A percentile compares a stretch with the other conserved stretches of the same genome.
Conservation (phyloP, 2,329 filamentous ascomycete genomes). For the Cytospora mali region DNA sequence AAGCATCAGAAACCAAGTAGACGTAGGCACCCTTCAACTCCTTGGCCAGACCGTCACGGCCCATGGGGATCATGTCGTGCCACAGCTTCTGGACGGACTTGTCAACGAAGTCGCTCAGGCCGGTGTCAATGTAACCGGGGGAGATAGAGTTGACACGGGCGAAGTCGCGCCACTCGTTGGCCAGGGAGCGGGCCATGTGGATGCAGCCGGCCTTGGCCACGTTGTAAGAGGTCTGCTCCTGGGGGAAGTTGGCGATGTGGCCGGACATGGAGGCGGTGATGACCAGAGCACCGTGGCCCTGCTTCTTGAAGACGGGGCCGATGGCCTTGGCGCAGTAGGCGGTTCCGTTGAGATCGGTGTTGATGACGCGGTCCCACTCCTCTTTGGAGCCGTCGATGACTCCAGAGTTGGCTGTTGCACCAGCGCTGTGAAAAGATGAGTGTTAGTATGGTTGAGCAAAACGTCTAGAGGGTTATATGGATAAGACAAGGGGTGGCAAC, state of each 20-base stretch:
- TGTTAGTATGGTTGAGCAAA: constrained; percentile 3
- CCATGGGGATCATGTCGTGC: constrained; percentile 75
- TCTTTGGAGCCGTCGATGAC: constrained; percentile 81
- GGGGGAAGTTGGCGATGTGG: constrained; percentile 76
- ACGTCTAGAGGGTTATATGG: too few relatives aligned
- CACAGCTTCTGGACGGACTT: constrained; percentile 70
- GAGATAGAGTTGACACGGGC: constrained; percentile 59
- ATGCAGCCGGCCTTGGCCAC: constrained; percentile 69
- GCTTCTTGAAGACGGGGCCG: constrained; percentile 29
- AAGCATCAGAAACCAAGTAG: constrained; percentile 74
- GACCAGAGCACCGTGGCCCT: constrained; percentile 66
- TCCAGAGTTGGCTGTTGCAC: constrained; percentile 67
- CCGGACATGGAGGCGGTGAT: constrained; percentile 79
- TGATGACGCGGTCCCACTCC: constrained; percentile 77
- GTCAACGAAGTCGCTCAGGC: constrained; percentile 66
- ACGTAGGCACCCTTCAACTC: constrained; percentile 78
- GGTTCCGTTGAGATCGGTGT: constrained; percentile 72
- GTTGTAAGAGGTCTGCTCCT: constrained; percentile 75
- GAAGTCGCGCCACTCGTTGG: constrained; percentile 66
- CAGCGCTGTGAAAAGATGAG: constrained; percentile 47
- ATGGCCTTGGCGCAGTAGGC: constrained; percentile 85
- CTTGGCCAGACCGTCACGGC: constrained; percentile 65
- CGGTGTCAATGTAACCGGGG: constrained; percentile 65
- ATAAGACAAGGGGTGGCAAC: constrained; percentile 44
- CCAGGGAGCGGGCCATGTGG: constrained; percentile 52